Percentiles rank a stretch among this genome's conserved stretches.
Conservation (phyloP, 2,329 filamentous ascomycete genomes). For the Botrytis pseudocinerea region DNA sequence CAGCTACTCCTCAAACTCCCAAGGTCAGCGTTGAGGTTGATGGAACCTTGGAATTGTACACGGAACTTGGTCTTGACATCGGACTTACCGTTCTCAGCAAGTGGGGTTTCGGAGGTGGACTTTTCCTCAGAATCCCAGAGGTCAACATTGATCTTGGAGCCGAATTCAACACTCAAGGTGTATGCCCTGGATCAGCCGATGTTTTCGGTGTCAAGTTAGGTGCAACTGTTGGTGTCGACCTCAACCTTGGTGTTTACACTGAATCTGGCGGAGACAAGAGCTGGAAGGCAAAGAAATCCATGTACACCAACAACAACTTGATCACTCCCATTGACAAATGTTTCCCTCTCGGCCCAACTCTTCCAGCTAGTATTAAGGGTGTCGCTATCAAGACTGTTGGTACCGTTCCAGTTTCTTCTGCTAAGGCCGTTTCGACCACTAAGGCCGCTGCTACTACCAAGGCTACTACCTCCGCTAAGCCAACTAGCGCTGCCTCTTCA, state of each 20-base stretch:
- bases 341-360: slow-evolving; percentile 21
- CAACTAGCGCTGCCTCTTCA: background rate
- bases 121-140: slow-evolving; percentile 17
- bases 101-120: slow-evolving; percentile 20
- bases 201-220: slow-evolving; percentile 21
- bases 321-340: slow-evolving; percentile 20
- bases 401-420: slow-evolving; percentile 11
- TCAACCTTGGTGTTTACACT: slow-evolving; percentile 20
- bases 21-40: slow-evolving; percentile 21
- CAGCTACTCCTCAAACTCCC: slow-evolving; percentile 12
- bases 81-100: slow-evolving; percentile 20
- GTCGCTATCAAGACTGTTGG: slow-evolving; percentile 22
- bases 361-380: background rate
- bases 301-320: slow-evolving; percentile 11
- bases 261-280: slow-evolving; percentile 13
- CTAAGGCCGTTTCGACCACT: background rate
- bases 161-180: slow-evolving; percentile 22
- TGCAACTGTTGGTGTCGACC: slow-evolving; percentile 16
- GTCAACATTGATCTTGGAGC: slow-evolving; percentile 17
- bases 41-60: slow-evolving; percentile 18
- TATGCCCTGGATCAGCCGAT: slow-evolving; percentile 17
- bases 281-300: slow-evolving; percentile 4
- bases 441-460: background rate
- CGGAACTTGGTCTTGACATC: slow-evolving; percentile 15
- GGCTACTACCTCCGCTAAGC: background rate